These are phyloP conservation scores for Osmozyma mogii DNA, from an alignment of 805 yeast genomes.

Conservation along the genomic window DNA sequence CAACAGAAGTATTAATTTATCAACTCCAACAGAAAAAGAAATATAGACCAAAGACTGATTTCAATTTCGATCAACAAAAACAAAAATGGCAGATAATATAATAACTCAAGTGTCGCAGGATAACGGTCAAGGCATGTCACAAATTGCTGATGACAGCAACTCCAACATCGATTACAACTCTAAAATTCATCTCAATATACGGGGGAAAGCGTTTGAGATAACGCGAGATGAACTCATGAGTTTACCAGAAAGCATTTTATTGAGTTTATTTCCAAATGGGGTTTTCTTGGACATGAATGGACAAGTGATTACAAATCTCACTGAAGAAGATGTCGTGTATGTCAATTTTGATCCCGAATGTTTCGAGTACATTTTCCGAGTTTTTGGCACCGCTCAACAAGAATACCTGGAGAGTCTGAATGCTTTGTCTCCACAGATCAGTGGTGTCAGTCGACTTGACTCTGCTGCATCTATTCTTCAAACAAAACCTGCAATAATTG, in stretches of 20 bases:
- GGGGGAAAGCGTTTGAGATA: conserved; percentile 67
- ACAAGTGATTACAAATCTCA: conserved; percentile 66
- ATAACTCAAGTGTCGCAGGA: conserved; percentile 66
- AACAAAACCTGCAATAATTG: conserved; percentile 84
- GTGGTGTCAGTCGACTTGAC: conserved; percentile 12
- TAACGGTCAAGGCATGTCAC: conserved; percentile 8
- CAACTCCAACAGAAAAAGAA: no score
- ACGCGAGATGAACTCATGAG: conserved; percentile 86
- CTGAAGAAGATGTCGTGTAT: conserved; percentile 71
- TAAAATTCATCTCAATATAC: conserved; percentile 65
- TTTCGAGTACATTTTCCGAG: conserved; percentile 71
- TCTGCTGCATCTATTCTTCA: conserved; percentile 57
- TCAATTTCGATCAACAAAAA: no score
- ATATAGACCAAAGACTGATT: no score
- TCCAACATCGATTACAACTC: conserved; percentile 50
- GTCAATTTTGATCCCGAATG: conserved; percentile 85
- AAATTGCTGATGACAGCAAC: conserved; percentile 12
- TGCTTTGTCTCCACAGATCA: conserved; percentile 26
- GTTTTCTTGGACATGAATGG: conserved; percentile 75
- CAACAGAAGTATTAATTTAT: no score
- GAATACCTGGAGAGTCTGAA: conserved; percentile 33
- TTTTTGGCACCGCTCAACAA: conserved; percentile 62
- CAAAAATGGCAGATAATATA: conserved; percentile 38
- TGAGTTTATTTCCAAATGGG: conserved; percentile 86
- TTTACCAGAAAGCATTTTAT: conserved; percentile 80